Base-by-base conservation (phyloP, 1,139 yeast species). In the Lodderomyces parapsilosis region DNA sequence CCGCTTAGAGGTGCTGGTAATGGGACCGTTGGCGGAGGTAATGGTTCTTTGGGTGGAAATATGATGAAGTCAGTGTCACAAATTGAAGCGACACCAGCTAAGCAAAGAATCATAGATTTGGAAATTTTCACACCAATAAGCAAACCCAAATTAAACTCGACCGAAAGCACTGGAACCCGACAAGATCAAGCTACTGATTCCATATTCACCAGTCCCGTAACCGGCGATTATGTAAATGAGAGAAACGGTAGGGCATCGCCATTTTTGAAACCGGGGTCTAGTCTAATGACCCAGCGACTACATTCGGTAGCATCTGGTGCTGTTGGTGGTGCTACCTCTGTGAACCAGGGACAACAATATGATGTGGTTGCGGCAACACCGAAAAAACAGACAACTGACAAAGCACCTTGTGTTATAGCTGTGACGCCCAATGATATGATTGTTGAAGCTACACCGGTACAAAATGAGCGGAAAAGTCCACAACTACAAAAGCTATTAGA, bases 81-180 rank as follows among this genome's bases (percentile, higher is more conserved):
- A 46, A 62, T 65, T 5, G 58, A 55, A 14, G 63, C 58, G 2
- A 64, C 68, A 1, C 70, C 70, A 22, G 45, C 38, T 8, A 39
- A 27, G 44, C 36, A 32, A 35, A 31, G 14, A 13, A 22, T 18
- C 2, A 18, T 32, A 25, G 38, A 32, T 22, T 8, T 28, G 30
- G 32, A 40, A 9, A 19, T 36, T 6, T 37, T 14, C 24, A 22
- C 42, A 30, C 36, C 28, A 20, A 9, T 38, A 32, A 38, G 30
- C 42, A 23, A 25, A 9, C 25, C 7, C 20, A 10, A 3, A 4
- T 10, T 20, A 25, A 13, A 22, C 19, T 20, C 23, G 6, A 19
- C 3, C 17, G 37, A 13, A 6, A 30, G 10, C 9, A 30, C 11
- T 9, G n/a, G n/a, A n/a, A 15, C 10, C 11, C 18, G 6, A 8